phyloP scores from a whole-genome alignment of 129 eudicot genomes.

The Flaveria trinervia region DNA sequence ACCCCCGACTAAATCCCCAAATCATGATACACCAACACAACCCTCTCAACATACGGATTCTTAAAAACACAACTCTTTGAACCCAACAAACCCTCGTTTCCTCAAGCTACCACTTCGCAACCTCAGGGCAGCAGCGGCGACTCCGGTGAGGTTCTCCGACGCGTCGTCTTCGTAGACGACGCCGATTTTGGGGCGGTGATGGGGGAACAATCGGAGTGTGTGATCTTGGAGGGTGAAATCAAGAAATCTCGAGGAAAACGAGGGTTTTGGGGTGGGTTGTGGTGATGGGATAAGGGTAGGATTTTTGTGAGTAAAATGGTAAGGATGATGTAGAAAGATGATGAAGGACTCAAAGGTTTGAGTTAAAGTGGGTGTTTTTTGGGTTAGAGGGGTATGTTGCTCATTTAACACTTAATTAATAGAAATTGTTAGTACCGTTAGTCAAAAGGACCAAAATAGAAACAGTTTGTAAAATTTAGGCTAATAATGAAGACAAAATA shows the following conservation, averaged over 20 bases:
- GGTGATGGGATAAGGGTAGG: conserved; percentile 11
- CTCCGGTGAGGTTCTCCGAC: conserved; percentile 69
- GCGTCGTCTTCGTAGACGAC: conserved; percentile 49
- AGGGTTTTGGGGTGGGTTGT: conserved; percentile 22
- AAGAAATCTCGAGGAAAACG: conserved; percentile 45
- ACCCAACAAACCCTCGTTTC: too few relatives aligned
- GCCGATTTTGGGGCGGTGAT: conserved; percentile 54
- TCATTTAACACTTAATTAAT: too few relatives aligned
- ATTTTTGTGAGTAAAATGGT: conserved; percentile 29
- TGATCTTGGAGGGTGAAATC: conserved; percentile 75
- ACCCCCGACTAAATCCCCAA: conserved; percentile 62
- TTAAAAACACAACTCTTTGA: too few relatives aligned
- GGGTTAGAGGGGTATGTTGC: not conserved
- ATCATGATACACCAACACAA: too few relatives aligned
- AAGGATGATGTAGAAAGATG: conserved; percentile 26
- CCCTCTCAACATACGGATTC: too few relatives aligned
- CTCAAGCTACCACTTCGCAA: conserved; percentile 13
- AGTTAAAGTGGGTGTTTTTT: conserved; percentile 27
- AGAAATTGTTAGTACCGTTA: too few relatives aligned
- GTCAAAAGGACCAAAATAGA: too few relatives aligned
- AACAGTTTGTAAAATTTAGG: too few relatives aligned
- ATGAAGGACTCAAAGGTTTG: conserved; percentile 39
- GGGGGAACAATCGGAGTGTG: conserved; percentile 61
- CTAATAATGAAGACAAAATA: too few relatives aligned
- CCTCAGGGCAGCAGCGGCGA: conserved; percentile 56